These are phyloP conservation scores for Limtongia smithiae DNA, from an alignment of 805 yeast genomes.

Conservation along the genomic window DNA sequence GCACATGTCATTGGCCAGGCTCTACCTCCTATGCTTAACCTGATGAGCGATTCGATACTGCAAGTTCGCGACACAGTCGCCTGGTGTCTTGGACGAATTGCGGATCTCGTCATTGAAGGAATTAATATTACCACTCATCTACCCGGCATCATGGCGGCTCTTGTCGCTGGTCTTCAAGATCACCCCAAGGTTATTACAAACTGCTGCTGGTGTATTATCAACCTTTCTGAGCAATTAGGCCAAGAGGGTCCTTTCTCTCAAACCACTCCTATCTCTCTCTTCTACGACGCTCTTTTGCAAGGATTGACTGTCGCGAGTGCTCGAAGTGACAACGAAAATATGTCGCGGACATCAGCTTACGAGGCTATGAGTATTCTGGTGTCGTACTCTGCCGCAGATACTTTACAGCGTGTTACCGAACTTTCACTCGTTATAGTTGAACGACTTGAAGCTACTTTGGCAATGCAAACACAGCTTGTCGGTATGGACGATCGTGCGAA, in stretches of 20 bases:
- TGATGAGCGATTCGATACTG: constrained; percentile 69
- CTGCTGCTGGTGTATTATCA: constrained; percentile 96
- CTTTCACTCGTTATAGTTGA: constrained; percentile 71
- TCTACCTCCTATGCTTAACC: constrained; percentile 65
- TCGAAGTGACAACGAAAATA: constrained; percentile 75
- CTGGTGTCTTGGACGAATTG: constrained; percentile 96
- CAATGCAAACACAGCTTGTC: constrained; percentile 54
- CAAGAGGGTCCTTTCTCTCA: constrained; percentile 46
- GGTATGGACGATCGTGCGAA: constrained; percentile 68
- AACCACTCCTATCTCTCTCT: constrained; percentile 68
- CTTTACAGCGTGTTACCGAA: constrained; percentile 61
- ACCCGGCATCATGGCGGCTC: constrained; percentile 68
- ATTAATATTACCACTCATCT: constrained; percentile 63
- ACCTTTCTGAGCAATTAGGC: constrained; percentile 77
- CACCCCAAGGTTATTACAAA: constrained; percentile 93
- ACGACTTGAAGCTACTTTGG: constrained; percentile 68
- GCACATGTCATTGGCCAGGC: constrained; percentile 74
- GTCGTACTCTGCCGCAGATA: constrained; percentile 65
- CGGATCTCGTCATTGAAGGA: constrained; percentile 78
- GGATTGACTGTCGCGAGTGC: constrained; percentile 65
- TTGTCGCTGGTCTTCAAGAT: constrained; percentile 77
- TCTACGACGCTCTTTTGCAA: constrained; percentile 65
- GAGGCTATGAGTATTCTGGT: constrained; percentile 87
- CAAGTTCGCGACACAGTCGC: constrained; percentile 97
- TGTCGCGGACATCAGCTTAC: constrained; percentile 92